phyloP scores from a whole-genome alignment of 148 eudicot species.

The Vaccinium myrtillus region DNA sequence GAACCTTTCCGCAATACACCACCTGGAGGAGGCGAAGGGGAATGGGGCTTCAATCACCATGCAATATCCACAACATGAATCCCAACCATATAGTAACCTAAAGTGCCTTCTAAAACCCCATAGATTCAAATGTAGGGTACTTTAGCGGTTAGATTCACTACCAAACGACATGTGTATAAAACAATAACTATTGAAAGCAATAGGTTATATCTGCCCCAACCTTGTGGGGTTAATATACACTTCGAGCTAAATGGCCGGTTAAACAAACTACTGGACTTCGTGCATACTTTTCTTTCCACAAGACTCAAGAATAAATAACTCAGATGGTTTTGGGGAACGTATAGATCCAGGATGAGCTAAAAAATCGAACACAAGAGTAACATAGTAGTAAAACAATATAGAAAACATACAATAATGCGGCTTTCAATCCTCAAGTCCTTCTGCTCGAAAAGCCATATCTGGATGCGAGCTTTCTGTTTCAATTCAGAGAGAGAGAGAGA shows the following conservation, averaged over 20 bases:
- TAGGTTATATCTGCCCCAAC: neutral
- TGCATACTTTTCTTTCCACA: neutral
- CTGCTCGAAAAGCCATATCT: conserved; percentile 97
- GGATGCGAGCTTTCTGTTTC: conserved; percentile 80
- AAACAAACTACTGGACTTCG: neutral
- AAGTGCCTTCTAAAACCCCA: neutral
- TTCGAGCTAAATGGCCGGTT: neutral
- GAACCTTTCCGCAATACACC: neutral
- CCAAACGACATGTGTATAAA: neutral
- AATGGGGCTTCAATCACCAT: neutral
- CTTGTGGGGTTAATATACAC: neutral
- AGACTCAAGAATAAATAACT: neutral
- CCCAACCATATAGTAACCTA: neutral
- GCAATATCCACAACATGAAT: neutral
- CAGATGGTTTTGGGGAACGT: too few species aligned
- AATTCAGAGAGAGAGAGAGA: neutral
- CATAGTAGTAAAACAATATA: neutral
- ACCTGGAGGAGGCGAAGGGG: neutral
- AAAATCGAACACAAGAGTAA: neutral
- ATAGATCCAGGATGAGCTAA: too few species aligned
- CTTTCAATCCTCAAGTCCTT: conserved; percentile 93
- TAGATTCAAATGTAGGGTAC: neutral
- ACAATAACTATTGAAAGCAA: neutral
- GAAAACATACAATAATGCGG: conserved; percentile 69
- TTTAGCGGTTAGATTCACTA: neutral